Percentiles rank a stretch among this genome's conserved stretches.
phyloP scores from a whole-genome alignment of 306 rosid genomes.

The Quercus ilex region DNA sequence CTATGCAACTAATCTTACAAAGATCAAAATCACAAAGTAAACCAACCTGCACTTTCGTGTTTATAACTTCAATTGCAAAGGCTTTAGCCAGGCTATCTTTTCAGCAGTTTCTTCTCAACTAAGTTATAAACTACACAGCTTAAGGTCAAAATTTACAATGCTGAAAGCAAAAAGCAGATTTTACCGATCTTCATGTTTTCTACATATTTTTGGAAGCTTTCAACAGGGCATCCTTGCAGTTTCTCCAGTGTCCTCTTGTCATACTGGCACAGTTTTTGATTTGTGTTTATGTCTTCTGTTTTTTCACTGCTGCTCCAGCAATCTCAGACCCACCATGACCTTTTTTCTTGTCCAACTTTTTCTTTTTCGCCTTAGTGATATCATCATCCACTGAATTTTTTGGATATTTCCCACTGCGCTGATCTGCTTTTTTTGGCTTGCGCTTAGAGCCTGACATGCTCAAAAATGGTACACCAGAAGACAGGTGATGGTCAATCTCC shows the following conservation, averaged over 20 bases:
- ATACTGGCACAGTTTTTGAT: background rate
- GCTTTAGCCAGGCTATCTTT: background rate
- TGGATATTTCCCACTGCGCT: conserved; percentile 28
- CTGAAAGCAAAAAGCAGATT: conserved; percentile 6
- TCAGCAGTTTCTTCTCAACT: background rate
- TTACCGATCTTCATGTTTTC: conserved; percentile 20
- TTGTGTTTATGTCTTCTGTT: background rate
- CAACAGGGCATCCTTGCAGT: conserved; percentile 32
- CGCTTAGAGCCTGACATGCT: conserved; percentile 43
- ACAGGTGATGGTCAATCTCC: conserved; percentile 54
- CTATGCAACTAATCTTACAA: background rate
- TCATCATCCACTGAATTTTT: conserved; percentile 30
- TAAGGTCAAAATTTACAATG: conserved; percentile 20
- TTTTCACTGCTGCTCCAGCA: conserved; percentile 5
- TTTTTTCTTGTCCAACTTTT: conserved; percentile 30
- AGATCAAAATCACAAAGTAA: background rate
- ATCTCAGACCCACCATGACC: conserved; percentile 20
- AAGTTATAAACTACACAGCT: conserved; percentile 8
- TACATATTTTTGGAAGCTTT: conserved; percentile 28
- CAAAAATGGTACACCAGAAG: conserved; percentile 62
- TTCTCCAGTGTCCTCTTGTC: conserved; percentile 5
- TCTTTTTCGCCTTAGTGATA: conserved; percentile 30
- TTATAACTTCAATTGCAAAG: background rate
- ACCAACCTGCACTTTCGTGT: background rate
- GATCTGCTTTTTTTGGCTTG: conserved; percentile 40